These are phyloP conservation scores for Aspergillus sp. DNA, from an alignment of 2,329 filamentous ascomycete species.

Conservation along the genomic window DNA sequence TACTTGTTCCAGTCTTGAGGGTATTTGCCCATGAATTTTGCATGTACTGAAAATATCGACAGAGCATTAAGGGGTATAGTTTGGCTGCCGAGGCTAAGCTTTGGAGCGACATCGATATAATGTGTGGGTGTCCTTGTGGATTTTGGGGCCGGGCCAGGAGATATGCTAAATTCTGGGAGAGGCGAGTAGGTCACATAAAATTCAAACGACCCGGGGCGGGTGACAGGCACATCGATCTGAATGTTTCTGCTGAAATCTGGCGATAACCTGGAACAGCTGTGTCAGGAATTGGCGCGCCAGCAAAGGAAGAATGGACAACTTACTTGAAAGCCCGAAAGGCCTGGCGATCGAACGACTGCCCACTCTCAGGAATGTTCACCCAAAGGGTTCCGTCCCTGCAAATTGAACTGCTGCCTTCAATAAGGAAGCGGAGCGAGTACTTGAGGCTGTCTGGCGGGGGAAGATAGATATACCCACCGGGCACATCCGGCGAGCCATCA, in stretches of 20 bases:
- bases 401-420: constrained; percentile 93
- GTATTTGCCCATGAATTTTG: constrained; percentile 97
- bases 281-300: constrained; percentile 16
- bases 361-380: constrained; percentile 87
- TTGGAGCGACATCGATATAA: constrained; percentile 92
- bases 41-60: constrained; percentile 89
- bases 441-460: constrained; percentile 71
- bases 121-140: constrained; percentile 72
- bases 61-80: constrained; percentile 81
- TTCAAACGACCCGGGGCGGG: constrained; percentile 81
- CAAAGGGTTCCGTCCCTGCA: constrained; percentile 91
- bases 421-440: constrained; percentile 81
- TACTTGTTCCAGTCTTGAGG: constrained; percentile 88
- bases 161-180: constrained; percentile 72
- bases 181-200: constrained; percentile 93
- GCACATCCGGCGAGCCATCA: constrained; percentile 84
- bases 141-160: constrained; percentile 49
- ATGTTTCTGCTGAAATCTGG: constrained; percentile 92
- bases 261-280: constrained; percentile 56
- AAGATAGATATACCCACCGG: constrained; percentile 88
- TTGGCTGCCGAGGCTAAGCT: constrained; percentile 69
- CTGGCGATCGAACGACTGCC: constrained; percentile 72
- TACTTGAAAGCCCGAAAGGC: constrained; percentile 89
- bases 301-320: constrained; percentile 29
- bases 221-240: constrained; percentile 84